Percentiles rank a stretch among this genome's conserved stretches.
These are phyloP conservation scores for Alternaria sp. DNA, from an alignment of 2,329 filamentous ascomycete species.

Conservation along the genomic window DNA sequence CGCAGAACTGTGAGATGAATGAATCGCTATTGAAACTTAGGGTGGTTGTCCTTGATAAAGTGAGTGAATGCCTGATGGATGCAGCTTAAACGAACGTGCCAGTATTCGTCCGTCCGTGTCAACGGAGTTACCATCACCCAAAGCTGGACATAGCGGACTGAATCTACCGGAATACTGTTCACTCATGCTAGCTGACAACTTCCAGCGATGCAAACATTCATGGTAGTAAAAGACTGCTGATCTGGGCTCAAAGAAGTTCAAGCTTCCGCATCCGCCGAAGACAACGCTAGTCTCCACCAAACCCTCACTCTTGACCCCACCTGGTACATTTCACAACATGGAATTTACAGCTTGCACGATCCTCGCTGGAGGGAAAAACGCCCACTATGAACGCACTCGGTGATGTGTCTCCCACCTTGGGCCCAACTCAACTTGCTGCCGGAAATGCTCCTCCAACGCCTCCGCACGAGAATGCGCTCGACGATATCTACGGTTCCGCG, in stretches of 20 bases:
- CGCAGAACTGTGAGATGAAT: neutral
- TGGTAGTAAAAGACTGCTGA: neutral
- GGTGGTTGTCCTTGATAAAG: neutral
- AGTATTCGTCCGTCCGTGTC: neutral
- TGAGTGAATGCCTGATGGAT: neutral
- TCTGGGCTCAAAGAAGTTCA: conserved; percentile 21
- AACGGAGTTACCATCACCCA: neutral
- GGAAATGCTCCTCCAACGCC: conserved; percentile 45
- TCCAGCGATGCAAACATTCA: neutral
- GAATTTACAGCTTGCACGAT: neutral
- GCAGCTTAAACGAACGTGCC: neutral
- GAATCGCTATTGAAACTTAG: neutral
- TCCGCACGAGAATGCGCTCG: conserved; percentile 48
- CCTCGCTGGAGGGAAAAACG: neutral
- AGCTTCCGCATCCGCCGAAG: conserved; percentile 30
- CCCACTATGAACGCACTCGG: conserved; percentile 27
- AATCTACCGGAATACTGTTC: neutral
- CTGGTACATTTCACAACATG: conserved; percentile 16
- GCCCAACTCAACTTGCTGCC: conserved; percentile 38
- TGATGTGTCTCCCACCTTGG: conserved; percentile 38
- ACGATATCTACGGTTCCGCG: conserved; percentile 59
- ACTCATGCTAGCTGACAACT: neutral
- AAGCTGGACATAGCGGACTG: neutral
- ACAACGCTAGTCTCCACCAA: conserved; percentile 24
- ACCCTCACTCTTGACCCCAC: conserved; percentile 21